phyloP scores from a whole-genome alignment of 2,329 filamentous ascomycete species.

The Aspergillus uvarum region DNA sequence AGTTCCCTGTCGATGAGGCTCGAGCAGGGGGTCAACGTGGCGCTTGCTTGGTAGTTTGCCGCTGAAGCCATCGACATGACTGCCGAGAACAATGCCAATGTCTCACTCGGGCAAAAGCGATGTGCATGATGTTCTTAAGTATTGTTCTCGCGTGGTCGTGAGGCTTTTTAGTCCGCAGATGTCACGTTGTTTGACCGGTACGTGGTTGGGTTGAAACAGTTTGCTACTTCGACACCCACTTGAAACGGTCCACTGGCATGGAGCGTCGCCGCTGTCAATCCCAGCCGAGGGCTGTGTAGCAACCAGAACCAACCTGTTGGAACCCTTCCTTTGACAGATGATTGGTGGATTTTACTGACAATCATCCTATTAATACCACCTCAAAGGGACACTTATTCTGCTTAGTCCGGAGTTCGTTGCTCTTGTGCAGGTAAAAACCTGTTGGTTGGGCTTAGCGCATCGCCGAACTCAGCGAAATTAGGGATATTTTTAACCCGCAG shows the following conservation, averaged over 20 bases:
- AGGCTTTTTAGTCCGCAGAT: background rate
- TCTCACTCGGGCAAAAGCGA: background rate
- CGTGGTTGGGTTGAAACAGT: background rate
- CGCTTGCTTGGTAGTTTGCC: background rate
- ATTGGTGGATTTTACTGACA: background rate
- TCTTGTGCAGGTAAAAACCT: background rate
- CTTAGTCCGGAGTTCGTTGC: background rate
- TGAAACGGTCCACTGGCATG: background rate
- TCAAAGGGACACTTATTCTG: background rate
- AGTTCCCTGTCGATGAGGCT: background rate
- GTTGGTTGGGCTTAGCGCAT: background rate
- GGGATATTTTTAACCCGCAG: background rate
- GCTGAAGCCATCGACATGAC: background rate
- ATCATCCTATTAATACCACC: conserved; percentile 8
- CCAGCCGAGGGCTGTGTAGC: background rate
- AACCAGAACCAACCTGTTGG: conserved; percentile 1
- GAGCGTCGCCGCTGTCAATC: background rate
- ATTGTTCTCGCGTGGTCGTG: background rate
- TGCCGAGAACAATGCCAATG: conserved; percentile 2
- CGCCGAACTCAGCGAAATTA: background rate
- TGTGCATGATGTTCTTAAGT: background rate
- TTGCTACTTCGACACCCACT: background rate
- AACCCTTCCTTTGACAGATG: background rate
- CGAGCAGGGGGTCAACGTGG: background rate
- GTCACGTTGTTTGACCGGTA: background rate